Evolutionary conservation across 129 eudicot genomes (phyloP).

Genomic region (Saussurea involucrata): DNA sequence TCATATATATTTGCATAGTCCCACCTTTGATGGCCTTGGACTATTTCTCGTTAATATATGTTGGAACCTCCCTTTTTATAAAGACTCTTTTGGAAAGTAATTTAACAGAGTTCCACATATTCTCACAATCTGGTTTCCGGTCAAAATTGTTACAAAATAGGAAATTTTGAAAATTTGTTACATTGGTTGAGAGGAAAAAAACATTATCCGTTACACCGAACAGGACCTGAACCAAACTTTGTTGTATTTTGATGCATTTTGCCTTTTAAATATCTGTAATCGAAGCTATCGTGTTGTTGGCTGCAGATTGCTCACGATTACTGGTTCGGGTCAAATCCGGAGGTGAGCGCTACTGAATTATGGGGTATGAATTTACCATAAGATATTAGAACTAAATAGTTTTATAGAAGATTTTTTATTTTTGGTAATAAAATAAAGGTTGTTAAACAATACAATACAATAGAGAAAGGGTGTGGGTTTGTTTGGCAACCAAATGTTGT

Average conservation of each 20-base stretch:
- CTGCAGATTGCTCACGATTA: conserved; percentile 66
- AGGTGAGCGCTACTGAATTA: conserved; percentile 46
- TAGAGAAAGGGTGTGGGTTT: conserved; percentile 21
- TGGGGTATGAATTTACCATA: conserved; percentile 46
- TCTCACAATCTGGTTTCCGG: too few species aligned
- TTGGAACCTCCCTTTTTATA: neutral
- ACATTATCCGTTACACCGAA: too few species aligned
- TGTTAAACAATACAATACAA: conserved; percentile 19
- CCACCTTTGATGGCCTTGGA: neutral
- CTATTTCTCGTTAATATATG: neutral
- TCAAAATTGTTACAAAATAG: too few species aligned
- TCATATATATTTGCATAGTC: neutral
- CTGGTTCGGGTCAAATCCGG: conserved; percentile 55
- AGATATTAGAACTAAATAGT: conserved; percentile 23
- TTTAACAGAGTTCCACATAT: too few species aligned
- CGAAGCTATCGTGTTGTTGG: neutral
- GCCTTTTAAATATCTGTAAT: neutral
- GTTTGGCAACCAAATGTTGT: conserved; percentile 26
- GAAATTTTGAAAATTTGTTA: too few species aligned
- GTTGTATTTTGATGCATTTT: neutral
- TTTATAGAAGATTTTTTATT: conserved; percentile 5
- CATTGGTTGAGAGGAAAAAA: too few species aligned
- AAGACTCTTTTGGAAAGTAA: too few species aligned
- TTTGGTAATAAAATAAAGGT: conserved; percentile 26
- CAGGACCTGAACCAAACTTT: neutral